phyloP scores from a whole-genome alignment of 1,139 yeast genomes.

The Meyerozyma sp. region DNA sequence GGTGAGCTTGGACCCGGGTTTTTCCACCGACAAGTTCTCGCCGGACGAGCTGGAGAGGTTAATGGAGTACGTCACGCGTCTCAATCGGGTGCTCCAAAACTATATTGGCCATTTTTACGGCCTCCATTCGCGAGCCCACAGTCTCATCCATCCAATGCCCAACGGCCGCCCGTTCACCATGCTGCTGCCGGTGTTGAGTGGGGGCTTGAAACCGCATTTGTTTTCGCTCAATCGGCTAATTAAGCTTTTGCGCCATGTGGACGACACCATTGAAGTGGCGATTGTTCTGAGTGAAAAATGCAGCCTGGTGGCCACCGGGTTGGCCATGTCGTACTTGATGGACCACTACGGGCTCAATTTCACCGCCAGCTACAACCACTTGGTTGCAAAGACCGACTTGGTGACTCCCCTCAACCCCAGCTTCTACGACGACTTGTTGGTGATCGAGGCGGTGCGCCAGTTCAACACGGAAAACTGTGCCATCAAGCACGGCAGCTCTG shows the following conservation, averaged over 20 bases:
- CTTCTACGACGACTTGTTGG: constrained; percentile 38
- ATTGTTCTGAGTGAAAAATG: constrained; percentile 31
- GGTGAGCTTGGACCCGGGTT: constrained; percentile 35
- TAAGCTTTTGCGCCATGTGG: constrained; percentile 30
- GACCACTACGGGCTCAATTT: constrained; percentile 36
- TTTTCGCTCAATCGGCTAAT: constrained; percentile 36
- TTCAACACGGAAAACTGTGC: constrained; percentile 30
- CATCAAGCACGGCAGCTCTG: constrained; percentile 24
- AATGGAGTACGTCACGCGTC: constrained; percentile 21
- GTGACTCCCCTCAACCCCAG: constrained; percentile 23
- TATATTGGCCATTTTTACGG: constrained; percentile 34
- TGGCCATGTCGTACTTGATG: constrained; percentile 37
- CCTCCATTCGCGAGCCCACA: constrained; percentile 24
- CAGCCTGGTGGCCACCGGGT: constrained; percentile 26
- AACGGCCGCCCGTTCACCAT: constrained; percentile 20
- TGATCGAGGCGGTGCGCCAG: constrained; percentile 37
- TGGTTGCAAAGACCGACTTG: constrained; percentile 14
- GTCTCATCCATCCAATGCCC: constrained; percentile 29
- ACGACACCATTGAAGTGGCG: constrained; percentile 29
- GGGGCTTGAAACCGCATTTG: constrained; percentile 33
- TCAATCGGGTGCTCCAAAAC: constrained; percentile 34
- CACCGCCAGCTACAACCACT: constrained; percentile 20
- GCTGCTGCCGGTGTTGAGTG: constrained; percentile 34
- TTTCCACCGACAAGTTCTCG: constrained; percentile 15
- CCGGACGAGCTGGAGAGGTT: constrained; percentile 17